These are phyloP conservation scores for Pholiota microspora DNA, from an alignment of 768 basidiomycete genomes.

Conservation along the genomic window DNA sequence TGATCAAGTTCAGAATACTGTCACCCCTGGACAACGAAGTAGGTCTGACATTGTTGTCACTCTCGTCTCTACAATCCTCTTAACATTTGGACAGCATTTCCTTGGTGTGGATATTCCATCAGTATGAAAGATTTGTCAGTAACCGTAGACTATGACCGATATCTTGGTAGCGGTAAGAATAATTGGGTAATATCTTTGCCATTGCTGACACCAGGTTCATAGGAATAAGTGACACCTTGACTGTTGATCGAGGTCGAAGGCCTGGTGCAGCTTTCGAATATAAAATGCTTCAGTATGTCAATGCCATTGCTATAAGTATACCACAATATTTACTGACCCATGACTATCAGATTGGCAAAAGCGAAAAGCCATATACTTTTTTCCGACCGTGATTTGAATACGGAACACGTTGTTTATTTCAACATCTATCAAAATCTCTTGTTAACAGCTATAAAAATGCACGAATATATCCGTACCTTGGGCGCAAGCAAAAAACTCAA, in stretches of 20 bases:
- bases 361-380: slow-evolving; percentile 78
- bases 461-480: slow-evolving; percentile 73
- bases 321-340: neutral
- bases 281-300: slow-evolving; percentile 73
- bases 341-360: slow-evolving; percentile 55
- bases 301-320: neutral
- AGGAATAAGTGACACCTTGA: slow-evolving; percentile 69
- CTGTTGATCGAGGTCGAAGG: slow-evolving; percentile 62
- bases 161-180: slow-evolving; percentile 53
- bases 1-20: slow-evolving; percentile 50
- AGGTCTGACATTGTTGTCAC: neutral
- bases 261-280: slow-evolving; percentile 63
- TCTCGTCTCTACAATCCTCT: neutral
- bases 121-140: slow-evolving; percentile 76
- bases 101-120: slow-evolving; percentile 91
- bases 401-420: slow-evolving; percentile 54
- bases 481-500: slow-evolving; percentile 42
- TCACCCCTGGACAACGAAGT: slow-evolving; percentile 39
- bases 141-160: slow-evolving; percentile 75
- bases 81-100: slow-evolving; percentile 57
- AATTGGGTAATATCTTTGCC: neutral
- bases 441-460: slow-evolving; percentile 83
- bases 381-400: slow-evolving; percentile 72
- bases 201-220: neutral
- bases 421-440: slow-evolving; percentile 90